Evolutionary conservation across 768 basidiomycete species (phyloP), one percentile per base, ranked within the genome.

Genomic region (Ramaria rubella): DNA sequence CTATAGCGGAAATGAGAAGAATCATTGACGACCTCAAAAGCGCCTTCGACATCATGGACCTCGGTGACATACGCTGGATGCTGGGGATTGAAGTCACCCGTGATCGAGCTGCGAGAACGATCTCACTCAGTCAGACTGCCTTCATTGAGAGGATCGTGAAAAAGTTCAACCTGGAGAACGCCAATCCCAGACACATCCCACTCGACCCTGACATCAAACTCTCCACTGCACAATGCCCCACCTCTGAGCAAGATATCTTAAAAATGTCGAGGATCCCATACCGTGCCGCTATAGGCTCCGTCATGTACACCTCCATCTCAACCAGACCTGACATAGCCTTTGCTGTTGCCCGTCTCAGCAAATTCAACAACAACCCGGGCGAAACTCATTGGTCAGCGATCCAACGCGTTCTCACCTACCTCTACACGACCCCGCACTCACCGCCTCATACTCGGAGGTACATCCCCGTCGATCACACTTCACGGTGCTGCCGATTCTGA

Each of bases 91-190:
- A 70, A 43, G 55, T 73, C 27, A 29, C 31, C 4, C 59, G 63
- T 1, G 60, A 68, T 29, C 48, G 62, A 11, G 58, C 40, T 7
- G 53, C 61, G 21, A 44, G 60, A 27, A 59, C 21, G 19, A 52
- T 62, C 26, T 24, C 51, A 0, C 61, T 71, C 6, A 58, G 61
- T 1, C 60, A 76, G 54, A 43, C 40, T 9, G 40, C 64, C 0
- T 77, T 73, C 58, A 64, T 75, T 36, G 60, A 69, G 4, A 43
- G 50, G 0, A 64, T 74, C 48, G 46, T 75, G 38, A 8, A 23
- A 0, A 60, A 59, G 3, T 74, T 72, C 58, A 61, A 63, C 6
- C 65, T 73, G 24, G 52, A 60, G 0, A 58, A 67, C 0, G 42
- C 60, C 11, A 63, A 69, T 5, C 61, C 67, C 0, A 59, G 69